Percentiles rank a stretch among this genome's conserved stretches.
Conservation (phyloP, 23 red algal genomes). For the Chondrus crispus region DNA sequence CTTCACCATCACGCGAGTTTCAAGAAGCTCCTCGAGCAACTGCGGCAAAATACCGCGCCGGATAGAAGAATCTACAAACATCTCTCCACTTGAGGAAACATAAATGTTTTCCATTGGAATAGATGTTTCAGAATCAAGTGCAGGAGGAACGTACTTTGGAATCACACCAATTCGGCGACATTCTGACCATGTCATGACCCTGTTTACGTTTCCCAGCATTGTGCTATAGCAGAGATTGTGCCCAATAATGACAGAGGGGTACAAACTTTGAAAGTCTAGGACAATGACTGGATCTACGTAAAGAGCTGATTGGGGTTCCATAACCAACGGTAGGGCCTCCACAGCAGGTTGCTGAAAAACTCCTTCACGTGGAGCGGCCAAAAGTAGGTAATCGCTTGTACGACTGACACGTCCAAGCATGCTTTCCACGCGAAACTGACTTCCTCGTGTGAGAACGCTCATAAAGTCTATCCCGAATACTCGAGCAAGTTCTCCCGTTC, state of each 20-base stretch:
- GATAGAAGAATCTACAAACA: constrained; percentile 81
- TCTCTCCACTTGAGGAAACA: constrained; percentile 75
- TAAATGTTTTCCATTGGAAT: constrained; percentile 6
- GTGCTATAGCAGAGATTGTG: constrained; percentile 98
- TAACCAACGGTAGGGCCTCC: constrained; percentile 90
- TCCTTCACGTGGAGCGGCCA: constrained; percentile 63
- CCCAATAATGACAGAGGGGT: constrained; percentile 97
- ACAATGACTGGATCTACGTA: constrained; percentile 91
- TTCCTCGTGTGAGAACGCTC: constrained; percentile 83
- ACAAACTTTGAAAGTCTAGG: constrained; percentile 95
- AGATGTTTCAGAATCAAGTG: not conserved
- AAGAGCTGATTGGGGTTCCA: constrained; percentile 83
- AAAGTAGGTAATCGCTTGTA: constrained; percentile 61
- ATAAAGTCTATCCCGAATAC: constrained; percentile 96
- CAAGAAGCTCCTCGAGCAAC: constrained; percentile 89
- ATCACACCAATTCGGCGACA: constrained; percentile 44
- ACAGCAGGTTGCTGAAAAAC: constrained; percentile 83
- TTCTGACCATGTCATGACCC: constrained; percentile 42
- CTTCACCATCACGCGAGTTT: constrained; percentile 95
- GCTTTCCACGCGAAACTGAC: constrained; percentile 94
- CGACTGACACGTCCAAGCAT: constrained; percentile 80
- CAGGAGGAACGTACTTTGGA: constrained; percentile 36
- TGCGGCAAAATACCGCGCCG: constrained; percentile 80
- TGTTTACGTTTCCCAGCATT: constrained; percentile 69
- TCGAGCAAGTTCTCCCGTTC: constrained; percentile 90